These are phyloP conservation scores for Rubia tinctorum DNA, from an alignment of 305 asterid species.

Conservation along the genomic window DNA sequence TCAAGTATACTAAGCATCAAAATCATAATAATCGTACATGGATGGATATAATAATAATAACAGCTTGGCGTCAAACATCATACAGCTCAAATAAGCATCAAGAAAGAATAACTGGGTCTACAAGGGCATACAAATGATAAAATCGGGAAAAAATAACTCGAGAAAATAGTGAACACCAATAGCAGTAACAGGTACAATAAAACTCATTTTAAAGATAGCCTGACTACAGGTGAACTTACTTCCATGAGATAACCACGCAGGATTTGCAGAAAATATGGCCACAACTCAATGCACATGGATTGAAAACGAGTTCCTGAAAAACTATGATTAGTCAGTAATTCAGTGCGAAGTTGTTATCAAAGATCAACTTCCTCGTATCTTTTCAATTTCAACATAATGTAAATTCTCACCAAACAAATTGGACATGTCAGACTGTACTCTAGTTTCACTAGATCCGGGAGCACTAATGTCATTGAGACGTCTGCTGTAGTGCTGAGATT, in stretches of 20 bases:
- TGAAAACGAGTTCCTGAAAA: conserved; percentile 63
- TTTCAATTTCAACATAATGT: conserved; percentile 7
- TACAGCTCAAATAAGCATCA: neutral
- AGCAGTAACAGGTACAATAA: neutral
- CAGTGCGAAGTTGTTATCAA: neutral
- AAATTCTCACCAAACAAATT: conserved; percentile 62
- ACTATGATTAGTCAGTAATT: conserved; percentile 3
- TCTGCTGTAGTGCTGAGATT: conserved; percentile 42
- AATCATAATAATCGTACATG: neutral
- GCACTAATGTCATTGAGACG: conserved; percentile 47
- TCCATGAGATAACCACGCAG: too few species aligned
- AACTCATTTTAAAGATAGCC: conserved; percentile 9
- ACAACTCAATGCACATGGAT: conserved; percentile 68
- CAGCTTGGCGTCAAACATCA: neutral
- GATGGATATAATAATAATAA: neutral
- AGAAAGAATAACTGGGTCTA: neutral
- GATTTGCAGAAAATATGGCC: too few species aligned
- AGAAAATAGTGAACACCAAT: neutral
- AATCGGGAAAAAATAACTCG: neutral
- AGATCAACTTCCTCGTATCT: neutral
- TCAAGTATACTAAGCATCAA: too few species aligned
- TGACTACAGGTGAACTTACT: conserved; percentile 44
- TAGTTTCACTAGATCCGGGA: conserved; percentile 46
- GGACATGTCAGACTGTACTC: conserved; percentile 71
- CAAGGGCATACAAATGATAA: neutral